Evolutionary conservation across 164 flowering plant species (phyloP).

Genomic region (Saururus chinensis): DNA sequence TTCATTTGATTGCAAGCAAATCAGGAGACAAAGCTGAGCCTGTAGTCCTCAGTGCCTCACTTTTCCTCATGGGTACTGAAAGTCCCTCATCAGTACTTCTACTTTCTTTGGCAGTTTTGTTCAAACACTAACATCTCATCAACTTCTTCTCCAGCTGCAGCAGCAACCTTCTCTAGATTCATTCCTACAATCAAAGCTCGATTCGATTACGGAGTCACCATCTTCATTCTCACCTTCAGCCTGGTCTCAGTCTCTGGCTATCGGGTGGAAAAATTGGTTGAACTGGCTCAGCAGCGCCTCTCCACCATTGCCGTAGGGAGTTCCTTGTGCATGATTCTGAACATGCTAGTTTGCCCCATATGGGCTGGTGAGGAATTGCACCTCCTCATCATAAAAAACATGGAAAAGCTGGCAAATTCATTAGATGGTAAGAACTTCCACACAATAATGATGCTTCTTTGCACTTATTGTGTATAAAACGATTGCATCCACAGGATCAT

Average conservation of each 20-base stretch:
- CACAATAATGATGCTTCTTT: background rate
- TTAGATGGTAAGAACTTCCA: constrained; percentile 38
- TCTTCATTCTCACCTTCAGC: constrained; percentile 83
- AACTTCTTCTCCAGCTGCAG: constrained; percentile 38
- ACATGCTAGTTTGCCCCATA: constrained; percentile 49
- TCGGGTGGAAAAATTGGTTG: constrained; percentile 46
- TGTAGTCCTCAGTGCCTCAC: constrained; percentile 35
- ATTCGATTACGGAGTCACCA: constrained; percentile 64
- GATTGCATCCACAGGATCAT: too few relatives aligned
- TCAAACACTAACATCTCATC: background rate
- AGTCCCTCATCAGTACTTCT: background rate
- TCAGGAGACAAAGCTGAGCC: constrained; percentile 54
- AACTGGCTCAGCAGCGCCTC: constrained; percentile 48
- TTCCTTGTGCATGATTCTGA: constrained; percentile 41
- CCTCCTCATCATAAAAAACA: constrained; percentile 30
- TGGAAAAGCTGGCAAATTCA: constrained; percentile 64
- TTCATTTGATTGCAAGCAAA: constrained; percentile 50
- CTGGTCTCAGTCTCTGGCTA: constrained; percentile 66
- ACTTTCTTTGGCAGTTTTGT: background rate
- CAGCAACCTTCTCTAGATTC: constrained; percentile 68
- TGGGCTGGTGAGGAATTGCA: constrained; percentile 82
- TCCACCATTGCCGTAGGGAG: constrained; percentile 61
- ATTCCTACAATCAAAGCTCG: constrained; percentile 57
- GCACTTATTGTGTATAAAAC: background rate
- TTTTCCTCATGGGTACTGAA: constrained; percentile 50